Evolutionary conservation across 2,329 filamentous ascomycete species (phyloP).

Genomic region (Thielaviopsis euricoi): DNA sequence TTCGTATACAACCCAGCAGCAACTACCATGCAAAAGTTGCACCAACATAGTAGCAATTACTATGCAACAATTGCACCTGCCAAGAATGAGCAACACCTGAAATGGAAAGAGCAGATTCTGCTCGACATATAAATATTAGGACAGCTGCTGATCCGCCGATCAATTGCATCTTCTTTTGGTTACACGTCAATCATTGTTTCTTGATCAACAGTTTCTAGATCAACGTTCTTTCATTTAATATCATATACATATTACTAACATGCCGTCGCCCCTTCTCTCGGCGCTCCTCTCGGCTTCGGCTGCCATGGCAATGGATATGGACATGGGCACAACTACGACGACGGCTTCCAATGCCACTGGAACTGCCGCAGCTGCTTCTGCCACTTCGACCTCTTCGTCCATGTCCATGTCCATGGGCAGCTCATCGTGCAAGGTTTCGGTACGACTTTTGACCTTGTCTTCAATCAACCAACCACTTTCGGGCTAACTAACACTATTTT

Average conservation of each 20-base stretch:
- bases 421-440: conserved; percentile 25
- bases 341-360: conserved; percentile 12
- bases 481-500: no score
- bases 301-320: conserved; percentile 10
- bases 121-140: neutral
- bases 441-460: conserved; percentile 16
- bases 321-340: conserved; percentile 12
- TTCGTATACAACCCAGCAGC: no score
- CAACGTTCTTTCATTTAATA: no score
- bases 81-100: no score
- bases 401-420: no score
- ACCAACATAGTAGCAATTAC: no score
- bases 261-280: conserved; percentile 10
- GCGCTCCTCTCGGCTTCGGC: conserved; percentile 8
- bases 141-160: neutral
- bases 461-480: conserved; percentile 1
- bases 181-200: neutral
- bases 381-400: no score
- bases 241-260: no score
- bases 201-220: neutral
- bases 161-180: neutral
- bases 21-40: no score
- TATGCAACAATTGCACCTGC: no score
- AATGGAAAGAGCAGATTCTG: neutral
- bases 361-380: conserved; percentile 4